These are phyloP conservation scores for Aspergillus vadensis DNA, from an alignment of 2,329 filamentous ascomycete genomes.

Conservation along the genomic window DNA sequence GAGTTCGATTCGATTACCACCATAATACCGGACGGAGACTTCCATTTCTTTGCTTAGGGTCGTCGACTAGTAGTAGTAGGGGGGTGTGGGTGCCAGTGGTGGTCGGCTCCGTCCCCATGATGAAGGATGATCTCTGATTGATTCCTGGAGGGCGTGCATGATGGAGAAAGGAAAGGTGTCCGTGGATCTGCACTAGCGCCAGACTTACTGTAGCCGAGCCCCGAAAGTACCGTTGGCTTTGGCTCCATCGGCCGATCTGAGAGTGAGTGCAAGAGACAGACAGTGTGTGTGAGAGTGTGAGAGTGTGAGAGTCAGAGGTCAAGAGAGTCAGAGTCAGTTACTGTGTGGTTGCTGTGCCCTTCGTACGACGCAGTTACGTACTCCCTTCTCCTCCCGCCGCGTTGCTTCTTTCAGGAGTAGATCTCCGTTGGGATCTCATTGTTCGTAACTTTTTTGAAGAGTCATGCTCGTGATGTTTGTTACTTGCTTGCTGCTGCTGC, in stretches of 20 bases:
- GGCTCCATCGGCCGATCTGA: slow-evolving; percentile 16
- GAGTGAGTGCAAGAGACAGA: neutral
- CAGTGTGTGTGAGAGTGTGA: neutral
- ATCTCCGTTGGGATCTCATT: neutral
- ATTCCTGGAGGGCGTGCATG: slow-evolving; percentile 14
- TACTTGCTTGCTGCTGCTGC: too few species aligned
- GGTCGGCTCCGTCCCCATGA: slow-evolving; percentile 10
- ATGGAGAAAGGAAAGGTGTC: slow-evolving; percentile 23
- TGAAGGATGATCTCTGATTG: slow-evolving; percentile 22
- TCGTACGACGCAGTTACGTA: slow-evolving; percentile 16
- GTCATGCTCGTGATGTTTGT: too few species aligned
- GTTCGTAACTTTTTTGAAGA: neutral
- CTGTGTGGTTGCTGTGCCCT: slow-evolving; percentile 1
- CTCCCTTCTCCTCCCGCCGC: neutral
- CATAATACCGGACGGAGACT: slow-evolving; percentile 8
- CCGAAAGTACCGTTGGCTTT: slow-evolving; percentile 19
- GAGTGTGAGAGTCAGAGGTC: too few species aligned
- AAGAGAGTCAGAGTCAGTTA: too few species aligned
- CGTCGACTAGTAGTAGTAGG: too few species aligned
- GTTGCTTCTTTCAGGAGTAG: neutral
- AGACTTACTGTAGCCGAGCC: slow-evolving; percentile 25
- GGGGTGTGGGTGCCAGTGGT: too few species aligned
- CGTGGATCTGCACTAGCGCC: slow-evolving; percentile 30
- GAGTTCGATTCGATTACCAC: slow-evolving; percentile 10
- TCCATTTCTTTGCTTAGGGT: too few species aligned